Percentiles rank a stretch among this genome's conserved stretches.
These are phyloP conservation scores for Antitrichia curtipendula DNA, from an alignment of 225 moss, liverwort and hornwort species.

Conservation along the genomic window DNA sequence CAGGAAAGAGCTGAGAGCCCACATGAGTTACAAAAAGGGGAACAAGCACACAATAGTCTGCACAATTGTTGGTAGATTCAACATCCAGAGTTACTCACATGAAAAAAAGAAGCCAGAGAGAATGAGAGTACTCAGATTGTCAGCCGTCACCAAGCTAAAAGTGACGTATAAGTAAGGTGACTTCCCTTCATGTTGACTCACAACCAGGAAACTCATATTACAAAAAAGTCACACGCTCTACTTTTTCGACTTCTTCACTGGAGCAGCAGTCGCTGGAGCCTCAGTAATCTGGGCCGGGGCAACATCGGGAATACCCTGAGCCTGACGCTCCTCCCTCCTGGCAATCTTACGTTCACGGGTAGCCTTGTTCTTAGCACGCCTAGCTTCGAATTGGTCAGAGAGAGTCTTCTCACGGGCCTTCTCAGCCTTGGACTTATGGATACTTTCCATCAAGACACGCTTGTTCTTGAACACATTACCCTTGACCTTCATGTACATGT, in stretches of 20 bases:
- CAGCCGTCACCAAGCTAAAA: neutral
- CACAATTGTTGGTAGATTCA: neutral
- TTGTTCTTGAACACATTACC: conserved; percentile 88
- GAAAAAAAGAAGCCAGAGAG: neutral
- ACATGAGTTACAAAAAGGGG: neutral
- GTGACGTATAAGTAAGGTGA: neutral
- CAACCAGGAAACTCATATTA: conserved; percentile 1
- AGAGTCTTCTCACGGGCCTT: conserved; percentile 76
- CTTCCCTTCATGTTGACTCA: neutral
- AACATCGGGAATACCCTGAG: conserved; percentile 34
- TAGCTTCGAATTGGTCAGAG: conserved; percentile 72
- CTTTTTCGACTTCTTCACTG: conserved; percentile 65
- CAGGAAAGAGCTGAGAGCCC: neutral
- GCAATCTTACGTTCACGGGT: conserved; percentile 68
- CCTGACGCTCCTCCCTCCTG: conserved; percentile 67
- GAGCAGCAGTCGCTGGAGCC: conserved; percentile 1
- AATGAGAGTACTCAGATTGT: neutral
- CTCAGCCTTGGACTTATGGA: conserved; percentile 81
- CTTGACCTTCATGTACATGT: conserved; percentile 92
- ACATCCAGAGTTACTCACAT: neutral
- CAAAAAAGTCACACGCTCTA: neutral
- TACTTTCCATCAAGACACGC: conserved; percentile 75
- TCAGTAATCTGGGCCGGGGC: conserved; percentile 8
- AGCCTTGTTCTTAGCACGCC: conserved; percentile 81
- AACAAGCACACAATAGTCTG: neutral